Evolutionary conservation across 768 basidiomycete species (phyloP).

Genomic region (Lyophyllum shimeji): DNA sequence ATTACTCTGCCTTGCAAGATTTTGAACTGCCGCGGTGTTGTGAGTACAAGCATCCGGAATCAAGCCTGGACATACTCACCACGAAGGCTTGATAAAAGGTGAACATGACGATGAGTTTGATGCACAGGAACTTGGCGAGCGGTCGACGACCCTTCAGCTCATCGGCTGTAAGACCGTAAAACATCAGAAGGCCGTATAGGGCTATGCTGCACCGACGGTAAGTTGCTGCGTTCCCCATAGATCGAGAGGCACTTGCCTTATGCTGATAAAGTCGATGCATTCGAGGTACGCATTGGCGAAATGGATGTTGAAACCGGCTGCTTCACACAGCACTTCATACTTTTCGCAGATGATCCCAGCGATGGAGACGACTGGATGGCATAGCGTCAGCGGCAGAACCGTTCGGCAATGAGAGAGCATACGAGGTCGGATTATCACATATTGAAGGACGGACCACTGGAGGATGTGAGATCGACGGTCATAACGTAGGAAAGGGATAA

Average conservation of each 20-base stretch:
- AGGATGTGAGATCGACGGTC: conserved; percentile 2
- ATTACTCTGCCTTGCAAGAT: conserved; percentile 71
- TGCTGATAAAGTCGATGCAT: conserved; percentile 76
- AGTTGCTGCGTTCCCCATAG: neutral
- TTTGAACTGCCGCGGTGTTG: conserved; percentile 48
- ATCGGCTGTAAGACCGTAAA: conserved; percentile 79
- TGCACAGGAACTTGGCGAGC: conserved; percentile 80
- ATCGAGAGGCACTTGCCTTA: conserved; percentile 49
- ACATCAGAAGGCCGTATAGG: conserved; percentile 80
- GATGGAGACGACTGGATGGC: conserved; percentile 53
- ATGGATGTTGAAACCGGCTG: conserved; percentile 53
- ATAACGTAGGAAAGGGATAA: neutral
- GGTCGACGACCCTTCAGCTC: conserved; percentile 79
- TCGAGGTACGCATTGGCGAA: conserved; percentile 74
- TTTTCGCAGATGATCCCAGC: conserved; percentile 78
- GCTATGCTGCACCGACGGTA: conserved; percentile 56
- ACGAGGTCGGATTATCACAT: conserved; percentile 69
- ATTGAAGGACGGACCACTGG: conserved; percentile 89
- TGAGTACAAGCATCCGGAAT: neutral
- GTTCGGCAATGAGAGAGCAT: conserved; percentile 4
- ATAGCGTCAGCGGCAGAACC: neutral
- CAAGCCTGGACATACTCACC: conserved; percentile 37
- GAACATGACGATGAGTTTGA: conserved; percentile 86
- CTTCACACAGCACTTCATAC: conserved; percentile 66
- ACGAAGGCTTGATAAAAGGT: conserved; percentile 87